Evolutionary conservation across 495 filamentous ascomycete species (phyloP).

Genomic region (Cercophora sp.): DNA sequence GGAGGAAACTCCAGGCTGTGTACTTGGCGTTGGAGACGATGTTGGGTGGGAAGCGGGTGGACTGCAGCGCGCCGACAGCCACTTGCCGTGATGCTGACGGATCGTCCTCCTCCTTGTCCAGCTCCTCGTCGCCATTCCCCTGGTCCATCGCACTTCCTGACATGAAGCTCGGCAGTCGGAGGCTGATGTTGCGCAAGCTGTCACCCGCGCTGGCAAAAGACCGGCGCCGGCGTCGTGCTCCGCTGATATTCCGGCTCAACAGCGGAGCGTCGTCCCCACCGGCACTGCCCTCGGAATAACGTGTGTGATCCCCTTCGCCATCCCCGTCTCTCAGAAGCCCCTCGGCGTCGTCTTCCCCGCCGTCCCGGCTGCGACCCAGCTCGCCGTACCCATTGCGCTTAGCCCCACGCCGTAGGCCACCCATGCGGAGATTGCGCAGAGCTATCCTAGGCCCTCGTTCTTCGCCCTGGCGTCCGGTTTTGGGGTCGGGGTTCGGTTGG

Average conservation of each 20-base stretch:
- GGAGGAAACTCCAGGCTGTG: constrained; percentile 91
- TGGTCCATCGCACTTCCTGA: constrained; percentile 29
- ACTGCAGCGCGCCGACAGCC: constrained; percentile 46
- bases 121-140: constrained; percentile 32
- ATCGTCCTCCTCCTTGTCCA: constrained; percentile 47
- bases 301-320: constrained; percentile 40
- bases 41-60: constrained; percentile 70
- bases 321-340: constrained; percentile 57
- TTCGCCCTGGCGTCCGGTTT: not conserved
- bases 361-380: constrained; percentile 52
- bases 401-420: constrained; percentile 46
- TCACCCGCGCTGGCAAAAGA: constrained; percentile 33
- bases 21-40: constrained; percentile 96
- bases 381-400: constrained; percentile 57
- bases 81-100: constrained; percentile 49
- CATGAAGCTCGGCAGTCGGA: constrained; percentile 53
- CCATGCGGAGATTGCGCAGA: constrained; percentile 64
- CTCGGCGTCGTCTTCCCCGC: constrained; percentile 52
- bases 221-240: constrained; percentile 27
- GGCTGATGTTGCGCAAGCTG: constrained; percentile 31
- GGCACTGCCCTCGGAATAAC: constrained; percentile 50
- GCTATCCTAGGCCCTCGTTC: constrained; percentile 59
- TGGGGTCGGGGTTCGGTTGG: constrained; percentile 28
- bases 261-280: constrained; percentile 65
- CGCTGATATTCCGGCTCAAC: constrained; percentile 32